Evolutionary conservation across 1,284 basidiomycete species (phyloP).

Genomic region (Neonothopanus nambi): DNA sequence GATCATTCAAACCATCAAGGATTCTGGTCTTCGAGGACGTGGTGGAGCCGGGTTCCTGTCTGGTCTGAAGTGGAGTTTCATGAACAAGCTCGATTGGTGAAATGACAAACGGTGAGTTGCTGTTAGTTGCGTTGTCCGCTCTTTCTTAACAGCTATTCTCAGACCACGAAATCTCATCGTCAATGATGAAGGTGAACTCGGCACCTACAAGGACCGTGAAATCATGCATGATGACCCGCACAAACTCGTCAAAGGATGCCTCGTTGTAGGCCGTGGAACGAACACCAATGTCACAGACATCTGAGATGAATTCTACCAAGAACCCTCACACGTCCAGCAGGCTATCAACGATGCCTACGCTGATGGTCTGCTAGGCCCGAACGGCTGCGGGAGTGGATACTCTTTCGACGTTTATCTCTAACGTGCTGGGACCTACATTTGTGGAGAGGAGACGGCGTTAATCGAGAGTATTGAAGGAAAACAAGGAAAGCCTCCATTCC

Average conservation of each 20-base stretch:
- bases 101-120: constrained; percentile 77
- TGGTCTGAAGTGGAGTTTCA: constrained; percentile 98
- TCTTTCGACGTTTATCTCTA: constrained; percentile 96
- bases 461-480: constrained; percentile 98
- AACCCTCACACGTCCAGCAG: constrained; percentile 88
- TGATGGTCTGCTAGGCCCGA: constrained; percentile 88
- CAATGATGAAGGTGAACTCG: constrained; percentile 98
- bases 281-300: too few relatives aligned
- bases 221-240: too few relatives aligned
- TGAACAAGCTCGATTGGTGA: constrained; percentile 99
- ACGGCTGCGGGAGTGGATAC: constrained; percentile 93
- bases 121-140: background rate
- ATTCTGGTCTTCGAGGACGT: constrained; percentile 93
- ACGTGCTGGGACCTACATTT: constrained; percentile 97
- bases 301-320: too few relatives aligned
- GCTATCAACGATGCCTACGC: constrained; percentile 96
- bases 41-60: constrained; percentile 98
- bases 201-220: too few relatives aligned
- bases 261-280: too few relatives aligned
- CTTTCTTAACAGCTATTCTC: background rate
- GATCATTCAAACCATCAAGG: constrained; percentile 96
- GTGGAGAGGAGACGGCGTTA: constrained; percentile 97
- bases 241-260: too few relatives aligned
- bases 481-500: constrained; percentile 99
- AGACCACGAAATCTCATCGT: constrained; percentile 97